Base-by-base conservation (phyloP, 1,139 yeast species). In the Diutina pseudorugosa region DNA sequence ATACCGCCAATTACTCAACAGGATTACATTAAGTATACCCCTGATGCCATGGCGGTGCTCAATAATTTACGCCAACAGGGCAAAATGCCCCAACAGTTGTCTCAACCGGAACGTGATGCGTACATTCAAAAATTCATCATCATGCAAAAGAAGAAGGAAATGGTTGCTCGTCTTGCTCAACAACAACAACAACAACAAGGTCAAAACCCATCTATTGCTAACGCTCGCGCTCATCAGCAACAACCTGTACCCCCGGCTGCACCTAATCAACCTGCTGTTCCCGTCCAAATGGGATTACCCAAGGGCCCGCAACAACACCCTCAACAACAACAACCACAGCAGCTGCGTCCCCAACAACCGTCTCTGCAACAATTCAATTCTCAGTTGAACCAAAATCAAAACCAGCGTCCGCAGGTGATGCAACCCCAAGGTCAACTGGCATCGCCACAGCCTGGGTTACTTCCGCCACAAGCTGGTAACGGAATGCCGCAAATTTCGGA, bases 1-100 rank as follows among this genome's bases (percentile, higher is more conserved):
- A 68, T 67, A 53, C 71, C 70, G 0, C 77, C 77, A 3, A 67
- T 74, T 51, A 70, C 77, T 4, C 70, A 69, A 23, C 76, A 73
- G 52, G 79, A 74, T 55, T 65, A 71, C 51, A 62, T 66, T 56
- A 71, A 71, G 56, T 72, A 73, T 58, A 66, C 70, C 41, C 62
- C 70, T 7, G 77, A 72, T 52, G 79, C 79, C 0, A 64, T 73
- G 70, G 61, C 67, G 14, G 61, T 72, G 42, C 66, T 73, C 53
- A 56, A 63, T 21, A 62, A 72, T 51, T 62, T 74, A 49, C 77
- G 73, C 55, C 70, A 71, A 33, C 71, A 67, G 53, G 70, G 75
- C 6, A 65, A 72, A 1, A 65, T 72, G 51, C 72, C 64, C 30
- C 61, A 62, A 14, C 68, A 65, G 47, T 62, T 70, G 58, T 71